These are phyloP conservation scores for Aspergillus ustus DNA, from an alignment of 2,329 filamentous ascomycete species.

Conservation along the genomic window DNA sequence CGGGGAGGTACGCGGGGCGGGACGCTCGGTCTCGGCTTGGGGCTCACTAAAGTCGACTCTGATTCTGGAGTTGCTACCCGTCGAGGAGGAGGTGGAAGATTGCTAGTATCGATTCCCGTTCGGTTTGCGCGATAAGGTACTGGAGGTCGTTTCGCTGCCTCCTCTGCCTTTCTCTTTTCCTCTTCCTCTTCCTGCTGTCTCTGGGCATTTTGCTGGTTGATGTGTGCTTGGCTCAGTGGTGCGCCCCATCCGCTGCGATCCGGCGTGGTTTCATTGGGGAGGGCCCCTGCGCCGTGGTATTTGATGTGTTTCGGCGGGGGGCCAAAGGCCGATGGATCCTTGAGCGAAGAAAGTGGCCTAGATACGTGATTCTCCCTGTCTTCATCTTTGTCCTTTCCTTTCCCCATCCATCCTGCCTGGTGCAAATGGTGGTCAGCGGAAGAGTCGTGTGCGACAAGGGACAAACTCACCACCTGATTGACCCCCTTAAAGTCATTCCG, in stretches of 20 bases:
- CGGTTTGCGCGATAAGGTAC: conserved; percentile 72
- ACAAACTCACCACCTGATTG: conserved; percentile 55
- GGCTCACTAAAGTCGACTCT: conserved; percentile 29
- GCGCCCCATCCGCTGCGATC: conserved; percentile 50
- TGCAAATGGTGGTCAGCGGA: conserved; percentile 30
- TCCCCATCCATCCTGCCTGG: conserved; percentile 64
- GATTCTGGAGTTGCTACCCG: conserved; percentile 35
- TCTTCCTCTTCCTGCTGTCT: conserved; percentile 26
- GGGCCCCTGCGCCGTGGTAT: conserved; percentile 52
- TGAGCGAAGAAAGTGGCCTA: conserved; percentile 70
- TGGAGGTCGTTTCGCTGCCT: conserved; percentile 51
- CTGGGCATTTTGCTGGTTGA: conserved; percentile 34
- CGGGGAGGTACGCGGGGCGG: conserved; percentile 76
- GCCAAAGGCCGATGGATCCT: conserved; percentile 77
- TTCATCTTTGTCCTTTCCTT: conserved; percentile 53
- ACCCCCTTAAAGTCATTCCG: conserved; percentile 61
- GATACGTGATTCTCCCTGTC: conserved; percentile 57
- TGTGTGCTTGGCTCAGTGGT: conserved; percentile 46
- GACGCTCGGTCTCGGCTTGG: conserved; percentile 57
- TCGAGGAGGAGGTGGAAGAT: conserved; percentile 74
- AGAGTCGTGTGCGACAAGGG: conserved; percentile 10
- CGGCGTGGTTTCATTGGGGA: conserved; percentile 52
- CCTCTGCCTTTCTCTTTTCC: conserved; percentile 25
- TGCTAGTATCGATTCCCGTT: conserved; percentile 69
- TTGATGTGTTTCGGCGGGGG: conserved; percentile 74